Conservation (phyloP, 352 stramenopile genomes). For the Aphanomyces stellatus region DNA sequence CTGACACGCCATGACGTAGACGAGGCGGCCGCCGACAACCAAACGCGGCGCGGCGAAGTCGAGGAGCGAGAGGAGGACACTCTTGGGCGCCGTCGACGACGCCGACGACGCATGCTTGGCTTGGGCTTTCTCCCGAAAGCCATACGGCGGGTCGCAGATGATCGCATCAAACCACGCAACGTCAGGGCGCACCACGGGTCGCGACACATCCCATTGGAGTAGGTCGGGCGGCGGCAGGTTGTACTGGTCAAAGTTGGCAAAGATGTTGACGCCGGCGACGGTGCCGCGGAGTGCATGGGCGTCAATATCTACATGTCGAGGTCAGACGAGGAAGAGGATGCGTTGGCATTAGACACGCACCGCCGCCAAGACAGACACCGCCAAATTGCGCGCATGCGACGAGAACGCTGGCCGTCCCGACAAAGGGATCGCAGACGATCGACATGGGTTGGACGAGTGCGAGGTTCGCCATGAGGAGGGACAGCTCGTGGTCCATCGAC, state of each 20-base stretch:
- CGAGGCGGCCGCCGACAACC: constrained; percentile 27
- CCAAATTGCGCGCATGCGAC: constrained; percentile 73
- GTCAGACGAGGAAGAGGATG: background rate
- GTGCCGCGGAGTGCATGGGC: constrained; percentile 20
- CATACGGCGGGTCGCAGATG: constrained; percentile 65
- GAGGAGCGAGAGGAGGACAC: constrained; percentile 86
- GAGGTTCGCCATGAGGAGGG: constrained; percentile 86
- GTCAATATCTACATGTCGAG: constrained; percentile 75
- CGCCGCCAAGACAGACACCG: constrained; percentile 53
- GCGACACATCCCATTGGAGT: constrained; percentile 55
- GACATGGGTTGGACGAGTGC: constrained; percentile 27
- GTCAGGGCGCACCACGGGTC: constrained; percentile 2
- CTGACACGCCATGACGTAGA: constrained; percentile 31
- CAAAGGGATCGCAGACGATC: constrained; percentile 84
- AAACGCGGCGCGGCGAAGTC: constrained; percentile 41
- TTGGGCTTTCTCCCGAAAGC: constrained; percentile 62
- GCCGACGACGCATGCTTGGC: constrained; percentile 38
- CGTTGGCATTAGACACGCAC: background rate
- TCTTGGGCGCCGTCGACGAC: constrained; percentile 36
- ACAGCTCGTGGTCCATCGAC: constrained; percentile 84
- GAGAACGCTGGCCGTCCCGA: constrained; percentile 86
- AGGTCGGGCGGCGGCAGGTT: constrained; percentile 71
- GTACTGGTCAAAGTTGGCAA: constrained; percentile 64
- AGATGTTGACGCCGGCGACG: constrained; percentile 17
- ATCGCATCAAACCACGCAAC: constrained; percentile 43